Evolutionary conservation across 257 asterid species (phyloP).

Genomic region (Anisodus acutangulus): DNA sequence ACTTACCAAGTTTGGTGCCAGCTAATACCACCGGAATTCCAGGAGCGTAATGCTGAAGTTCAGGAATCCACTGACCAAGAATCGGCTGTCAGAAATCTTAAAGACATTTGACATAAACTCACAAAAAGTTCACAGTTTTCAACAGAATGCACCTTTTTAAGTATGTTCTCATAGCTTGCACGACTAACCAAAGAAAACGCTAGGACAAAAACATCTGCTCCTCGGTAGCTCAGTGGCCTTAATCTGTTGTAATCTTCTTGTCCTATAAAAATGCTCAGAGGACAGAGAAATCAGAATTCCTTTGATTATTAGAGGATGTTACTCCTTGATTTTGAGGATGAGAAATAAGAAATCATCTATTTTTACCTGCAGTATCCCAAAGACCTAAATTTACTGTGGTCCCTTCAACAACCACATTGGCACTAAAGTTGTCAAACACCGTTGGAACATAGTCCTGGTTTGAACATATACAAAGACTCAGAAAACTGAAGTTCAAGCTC

Average conservation of each 20-base stretch:
- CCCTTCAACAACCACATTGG: constrained; percentile 95
- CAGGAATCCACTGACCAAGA: constrained; percentile 88
- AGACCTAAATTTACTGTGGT: constrained; percentile 90
- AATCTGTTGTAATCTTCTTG: constrained; percentile 96
- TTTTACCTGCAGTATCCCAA: constrained; percentile 94
- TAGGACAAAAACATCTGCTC: constrained; percentile 88
- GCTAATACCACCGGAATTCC: constrained; percentile 82
- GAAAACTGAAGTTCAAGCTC: background rate
- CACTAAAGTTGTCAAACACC: constrained; percentile 95
- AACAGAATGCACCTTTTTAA: constrained; percentile 66
- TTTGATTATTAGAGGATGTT: background rate
- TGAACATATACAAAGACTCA: constrained; percentile 26
- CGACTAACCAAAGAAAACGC: constrained; percentile 94
- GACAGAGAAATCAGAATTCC: constrained; percentile 34
- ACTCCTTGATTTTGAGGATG: background rate
- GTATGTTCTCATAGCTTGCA: constrained; percentile 90
- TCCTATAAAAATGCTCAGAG: constrained; percentile 52
- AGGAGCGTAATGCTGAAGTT: constrained; percentile 90
- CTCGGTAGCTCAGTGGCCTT: constrained; percentile 97
- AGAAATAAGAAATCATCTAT: constrained; percentile 7
- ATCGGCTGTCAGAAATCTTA: constrained; percentile 30
- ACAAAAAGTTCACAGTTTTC: background rate
- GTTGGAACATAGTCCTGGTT: constrained; percentile 86
- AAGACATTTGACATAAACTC: background rate
- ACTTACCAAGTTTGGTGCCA: constrained; percentile 86